Percentiles rank a stretch among this genome's conserved stretches.
Evolutionary conservation across 148 eudicot genomes (phyloP).

Genomic region (Spergularia bocconei): DNA sequence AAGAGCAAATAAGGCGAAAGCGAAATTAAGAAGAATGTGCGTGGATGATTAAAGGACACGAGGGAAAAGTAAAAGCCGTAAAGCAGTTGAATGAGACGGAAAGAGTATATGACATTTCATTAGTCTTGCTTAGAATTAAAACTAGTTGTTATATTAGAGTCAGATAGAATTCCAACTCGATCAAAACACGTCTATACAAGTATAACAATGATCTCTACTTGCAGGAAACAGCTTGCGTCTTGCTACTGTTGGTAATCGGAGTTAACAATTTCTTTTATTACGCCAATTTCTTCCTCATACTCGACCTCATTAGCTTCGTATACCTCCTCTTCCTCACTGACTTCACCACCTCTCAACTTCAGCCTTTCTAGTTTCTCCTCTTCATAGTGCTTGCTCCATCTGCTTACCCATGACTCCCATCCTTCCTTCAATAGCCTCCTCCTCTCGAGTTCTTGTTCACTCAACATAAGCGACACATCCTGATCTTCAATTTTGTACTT

Average conservation of each 20-base stretch:
- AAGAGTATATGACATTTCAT: no score
- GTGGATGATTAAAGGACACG: no score
- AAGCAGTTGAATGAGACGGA: no score
- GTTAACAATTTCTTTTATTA: constrained; percentile 57
- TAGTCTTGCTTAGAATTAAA: no score
- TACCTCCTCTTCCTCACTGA: constrained; percentile 87
- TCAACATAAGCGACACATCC: constrained; percentile 67
- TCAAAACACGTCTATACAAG: no score
- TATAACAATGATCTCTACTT: no score
- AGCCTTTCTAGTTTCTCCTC: constrained; percentile 66
- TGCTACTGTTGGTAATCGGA: constrained; percentile 31
- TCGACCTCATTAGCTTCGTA: constrained; percentile 88
- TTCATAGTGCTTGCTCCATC: constrained; percentile 65
- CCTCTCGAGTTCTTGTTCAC: constrained; percentile 95
- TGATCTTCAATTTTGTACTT: constrained; percentile 91
- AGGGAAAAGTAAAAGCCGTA: no score
- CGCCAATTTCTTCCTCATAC: constrained; percentile 67
- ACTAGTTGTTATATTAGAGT: no score
- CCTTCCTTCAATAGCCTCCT: constrained; percentile 76
- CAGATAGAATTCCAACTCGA: no score
- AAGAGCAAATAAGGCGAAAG: no score
- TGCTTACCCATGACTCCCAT: constrained; percentile 73
- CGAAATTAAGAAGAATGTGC: no score
- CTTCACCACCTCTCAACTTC: constrained; percentile 71
- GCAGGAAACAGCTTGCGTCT: no score